phyloP scores from a whole-genome alignment of 768 basidiomycete species.

The Roridomyces roridus region DNA sequence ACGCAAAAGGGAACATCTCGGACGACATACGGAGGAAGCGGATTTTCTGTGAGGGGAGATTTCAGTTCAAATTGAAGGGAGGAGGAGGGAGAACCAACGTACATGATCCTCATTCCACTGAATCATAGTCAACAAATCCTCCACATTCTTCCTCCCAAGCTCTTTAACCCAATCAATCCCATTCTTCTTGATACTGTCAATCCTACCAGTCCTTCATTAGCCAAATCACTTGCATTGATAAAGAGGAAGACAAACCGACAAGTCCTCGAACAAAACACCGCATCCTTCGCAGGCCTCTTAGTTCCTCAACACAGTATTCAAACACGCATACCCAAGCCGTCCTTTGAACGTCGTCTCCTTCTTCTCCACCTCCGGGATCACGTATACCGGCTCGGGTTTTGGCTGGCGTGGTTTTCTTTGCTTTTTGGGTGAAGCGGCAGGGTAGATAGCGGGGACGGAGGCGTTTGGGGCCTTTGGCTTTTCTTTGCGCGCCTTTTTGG shows the following conservation, averaged over 20 bases:
- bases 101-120: slow-evolving; percentile 93
- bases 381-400: slow-evolving; percentile 54
- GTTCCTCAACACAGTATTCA: slow-evolving; percentile 83
- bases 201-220: slow-evolving; percentile 48
- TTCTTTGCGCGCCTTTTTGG: neutral
- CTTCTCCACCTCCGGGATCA: slow-evolving; percentile 74
- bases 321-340: slow-evolving; percentile 76
- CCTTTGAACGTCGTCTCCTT: slow-evolving; percentile 77
- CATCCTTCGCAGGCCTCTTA: slow-evolving; percentile 66
- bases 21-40: slow-evolving; percentile 90
- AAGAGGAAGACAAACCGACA: slow-evolving; percentile 49
- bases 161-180: slow-evolving; percentile 86
- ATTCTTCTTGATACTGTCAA: slow-evolving; percentile 80
- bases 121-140: slow-evolving; percentile 76
- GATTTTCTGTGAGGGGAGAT: slow-evolving; percentile 58
- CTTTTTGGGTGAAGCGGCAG: too few species aligned
- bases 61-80: neutral
- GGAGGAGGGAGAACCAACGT: slow-evolving; percentile 19
- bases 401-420: slow-evolving; percentile 30
- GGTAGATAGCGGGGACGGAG: too few species aligned
- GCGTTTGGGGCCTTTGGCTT: too few species aligned
- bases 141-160: slow-evolving; percentile 74
- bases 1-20: slow-evolving; percentile 93
- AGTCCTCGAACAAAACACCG: slow-evolving; percentile 79
- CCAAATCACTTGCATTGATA: neutral